Percentiles rank a stretch among this genome's conserved stretches.
phyloP scores from a whole-genome alignment of 192 early-diverging fungal genomes.

The Rhizophlyctis rosea region DNA sequence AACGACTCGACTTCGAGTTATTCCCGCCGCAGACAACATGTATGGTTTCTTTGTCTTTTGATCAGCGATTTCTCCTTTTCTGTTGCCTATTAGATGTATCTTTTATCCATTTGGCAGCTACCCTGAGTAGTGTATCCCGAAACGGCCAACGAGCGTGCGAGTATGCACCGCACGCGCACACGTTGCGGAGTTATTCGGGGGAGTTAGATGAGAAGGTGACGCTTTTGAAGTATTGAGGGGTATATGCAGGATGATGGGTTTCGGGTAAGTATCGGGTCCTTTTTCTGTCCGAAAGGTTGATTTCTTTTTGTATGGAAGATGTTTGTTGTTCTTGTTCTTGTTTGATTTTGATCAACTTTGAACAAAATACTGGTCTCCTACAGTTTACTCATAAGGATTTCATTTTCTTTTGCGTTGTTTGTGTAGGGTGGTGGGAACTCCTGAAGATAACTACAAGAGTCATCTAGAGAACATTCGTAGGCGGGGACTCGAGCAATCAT shows the following conservation, averaged over 20 bases:
- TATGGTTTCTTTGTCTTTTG: no score
- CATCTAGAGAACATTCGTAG: slow-evolving; percentile 88
- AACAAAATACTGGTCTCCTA: no score
- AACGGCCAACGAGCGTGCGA: slow-evolving; percentile 7
- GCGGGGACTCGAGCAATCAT: slow-evolving; percentile 8
- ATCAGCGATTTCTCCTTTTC: neutral
- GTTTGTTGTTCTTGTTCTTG: no score
- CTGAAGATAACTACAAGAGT: slow-evolving; percentile 98
- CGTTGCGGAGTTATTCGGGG: slow-evolving; percentile 40
- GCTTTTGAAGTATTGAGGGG: slow-evolving; percentile 46
- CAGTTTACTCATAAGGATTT: neutral
- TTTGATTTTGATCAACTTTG: no score
- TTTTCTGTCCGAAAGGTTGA: no score
- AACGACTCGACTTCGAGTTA: slow-evolving; percentile 84
- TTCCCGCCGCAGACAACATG: slow-evolving; percentile 55
- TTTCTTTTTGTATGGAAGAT: no score
- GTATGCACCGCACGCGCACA: slow-evolving; percentile 40
- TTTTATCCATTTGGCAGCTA: slow-evolving; percentile 23
- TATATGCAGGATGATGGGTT: slow-evolving; percentile 62
- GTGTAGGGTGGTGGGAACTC: slow-evolving; percentile 41
- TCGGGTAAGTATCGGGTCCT: slow-evolving; percentile 32
- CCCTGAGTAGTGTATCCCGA: slow-evolving; percentile 46
- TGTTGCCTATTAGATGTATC: neutral
- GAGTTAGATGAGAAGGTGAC: slow-evolving; percentile 60
- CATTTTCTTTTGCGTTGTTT: neutral